Base-by-base conservation (phyloP, 345 rosid genomes). In the Camelina hispida region DNA sequence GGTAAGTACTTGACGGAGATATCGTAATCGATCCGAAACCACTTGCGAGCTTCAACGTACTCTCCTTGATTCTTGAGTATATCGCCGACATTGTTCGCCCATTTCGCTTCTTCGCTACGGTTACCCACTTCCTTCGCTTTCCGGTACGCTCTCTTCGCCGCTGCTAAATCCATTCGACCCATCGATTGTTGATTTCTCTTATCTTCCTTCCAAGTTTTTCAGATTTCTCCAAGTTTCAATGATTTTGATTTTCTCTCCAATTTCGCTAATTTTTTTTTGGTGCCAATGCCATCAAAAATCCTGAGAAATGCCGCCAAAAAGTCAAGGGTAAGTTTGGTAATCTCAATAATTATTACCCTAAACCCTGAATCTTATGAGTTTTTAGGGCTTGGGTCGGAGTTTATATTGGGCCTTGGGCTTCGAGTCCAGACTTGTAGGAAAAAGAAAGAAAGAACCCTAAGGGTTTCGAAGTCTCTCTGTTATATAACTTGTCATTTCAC, bases 41-140 rank as follows among this genome's bases (percentile, higher is more conserved):
- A 95, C 70, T 68, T 84, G 79, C 90, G 87, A 35, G 99, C 96
- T 72, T 90, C 87, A 13, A 90, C 96, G 81, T 95, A 92, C 83
- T 95, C 97, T 1, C 97, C 99, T 38, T 80, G 72, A 70, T 87
- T 90, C 87, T 95, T 92, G 37, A 87, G 85, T 15, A 87, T 79
- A 74, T 90, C 84, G 9, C 97, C 97, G 32, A 90, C 86, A 64
- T 88, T 81, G 63, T 95, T 95, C 1, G 99, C 99, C 97, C 97
- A 92, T 63, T 90, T 84, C 58, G 97, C 99, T 68, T 95, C 97
- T 85, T 95, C 99, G 59, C 82, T 82, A 34, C 88, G 68, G 79
- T 95, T 86, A 73, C 97, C 99, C 62, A 80, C 88, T 66, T 72
- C 89, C 82, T 57, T 58, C 14, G 99, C 96, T 2, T 28, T 85